phyloP scores from a whole-genome alignment of 345 rosid species.

The Stellera chamaejasme region DNA sequence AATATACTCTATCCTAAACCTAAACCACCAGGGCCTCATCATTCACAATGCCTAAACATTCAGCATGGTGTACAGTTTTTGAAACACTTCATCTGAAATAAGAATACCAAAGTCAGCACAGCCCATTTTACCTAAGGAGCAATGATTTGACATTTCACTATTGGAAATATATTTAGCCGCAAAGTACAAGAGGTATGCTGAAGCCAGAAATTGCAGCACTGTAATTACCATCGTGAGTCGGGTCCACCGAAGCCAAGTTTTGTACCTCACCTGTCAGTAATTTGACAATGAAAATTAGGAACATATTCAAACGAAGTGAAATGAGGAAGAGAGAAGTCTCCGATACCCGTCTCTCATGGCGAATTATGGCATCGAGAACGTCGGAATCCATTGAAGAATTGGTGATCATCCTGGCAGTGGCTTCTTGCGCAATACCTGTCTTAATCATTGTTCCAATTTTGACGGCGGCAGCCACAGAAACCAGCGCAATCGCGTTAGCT shows the following conservation, averaged over 20 bases:
- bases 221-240: slow-evolving; percentile 52
- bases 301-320: neutral
- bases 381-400: slow-evolving; percentile 34
- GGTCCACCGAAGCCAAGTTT: slow-evolving; percentile 81
- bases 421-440: slow-evolving; percentile 56
- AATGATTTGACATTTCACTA: slow-evolving; percentile 31
- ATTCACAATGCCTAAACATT: too few relatives aligned
- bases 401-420: slow-evolving; percentile 51
- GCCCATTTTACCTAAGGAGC: slow-evolving; percentile 48
- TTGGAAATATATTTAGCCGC: slow-evolving; percentile 40
- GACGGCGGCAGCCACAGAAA: slow-evolving; percentile 41
- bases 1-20: too few relatives aligned
- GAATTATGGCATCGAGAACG: slow-evolving; percentile 29
- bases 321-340: neutral
- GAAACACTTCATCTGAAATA: too few relatives aligned
- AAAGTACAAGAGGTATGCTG: slow-evolving; percentile 47
- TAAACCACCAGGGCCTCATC: too few relatives aligned
- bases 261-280: slow-evolving; percentile 54
- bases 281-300: slow-evolving; percentile 1
- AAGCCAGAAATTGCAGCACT: slow-evolving; percentile 50
- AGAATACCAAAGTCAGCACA: too few relatives aligned
- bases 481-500: slow-evolving; percentile 27
- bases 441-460: slow-evolving; percentile 46
- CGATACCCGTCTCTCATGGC: slow-evolving; percentile 49
- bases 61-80: too few relatives aligned